Evolutionary conservation across 768 basidiomycete genomes (phyloP).

Genomic region (Harrya chromipes): DNA sequence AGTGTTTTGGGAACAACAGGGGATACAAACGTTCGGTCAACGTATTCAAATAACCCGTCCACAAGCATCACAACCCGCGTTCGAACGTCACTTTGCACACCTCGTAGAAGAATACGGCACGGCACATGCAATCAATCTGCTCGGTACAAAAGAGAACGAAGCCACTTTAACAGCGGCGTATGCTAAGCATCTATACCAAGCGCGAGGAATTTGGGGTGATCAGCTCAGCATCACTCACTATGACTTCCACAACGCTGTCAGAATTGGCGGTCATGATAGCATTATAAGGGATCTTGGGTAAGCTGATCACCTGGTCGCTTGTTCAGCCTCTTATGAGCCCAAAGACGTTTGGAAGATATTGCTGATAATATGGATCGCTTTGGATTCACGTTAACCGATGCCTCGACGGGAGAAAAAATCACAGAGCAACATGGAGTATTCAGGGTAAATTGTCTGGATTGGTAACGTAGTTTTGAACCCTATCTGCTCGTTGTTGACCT

Average conservation of each 20-base stretch:
- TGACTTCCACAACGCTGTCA: constrained; percentile 89
- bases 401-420: constrained; percentile 61
- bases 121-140: constrained; percentile 85
- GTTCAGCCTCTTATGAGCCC: constrained; percentile 5
- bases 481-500: not conserved
- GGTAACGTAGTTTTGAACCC: constrained; percentile 44
- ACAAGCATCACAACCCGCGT: constrained; percentile 94
- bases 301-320: constrained; percentile 4
- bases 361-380: constrained; percentile 68
- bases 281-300: constrained; percentile 73
- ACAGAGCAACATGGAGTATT: constrained; percentile 92
- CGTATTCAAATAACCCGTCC: constrained; percentile 94
- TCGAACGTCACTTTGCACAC: constrained; percentile 89
- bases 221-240: constrained; percentile 81
- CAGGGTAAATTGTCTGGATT: constrained; percentile 93
- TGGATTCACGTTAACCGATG: constrained; percentile 82
- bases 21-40: constrained; percentile 90
- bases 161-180: constrained; percentile 80
- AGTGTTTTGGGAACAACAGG: constrained; percentile 99
- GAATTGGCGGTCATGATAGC: constrained; percentile 81
- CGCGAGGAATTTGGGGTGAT: constrained; percentile 59
- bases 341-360: constrained; percentile 61
- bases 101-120: constrained; percentile 83
- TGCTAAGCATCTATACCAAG: constrained; percentile 70
- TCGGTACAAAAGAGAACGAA: constrained; percentile 93